Conservation (phyloP, 2,329 filamentous ascomycete species). For the Endothia cerciana region DNA sequence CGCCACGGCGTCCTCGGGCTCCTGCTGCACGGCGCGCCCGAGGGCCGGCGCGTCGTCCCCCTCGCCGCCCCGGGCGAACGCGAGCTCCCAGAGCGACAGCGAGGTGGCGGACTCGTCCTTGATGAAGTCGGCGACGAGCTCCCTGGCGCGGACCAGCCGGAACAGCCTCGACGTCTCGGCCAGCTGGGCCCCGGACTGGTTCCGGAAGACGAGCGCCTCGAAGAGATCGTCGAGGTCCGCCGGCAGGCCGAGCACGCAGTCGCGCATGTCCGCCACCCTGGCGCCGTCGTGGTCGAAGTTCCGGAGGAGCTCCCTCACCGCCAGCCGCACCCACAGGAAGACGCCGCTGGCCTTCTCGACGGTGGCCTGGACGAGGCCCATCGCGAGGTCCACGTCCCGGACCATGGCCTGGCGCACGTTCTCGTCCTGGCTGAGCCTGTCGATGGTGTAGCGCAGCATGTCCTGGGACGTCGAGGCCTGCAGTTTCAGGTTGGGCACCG, state of each 20-base stretch:
- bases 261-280: constrained; percentile 20
- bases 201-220: constrained; percentile 37
- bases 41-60: constrained; percentile 32
- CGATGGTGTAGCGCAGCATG: constrained; percentile 32
- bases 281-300: constrained; percentile 21
- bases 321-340: constrained; percentile 37
- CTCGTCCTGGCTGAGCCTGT: constrained; percentile 27
- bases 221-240: constrained; percentile 38
- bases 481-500: constrained; percentile 32
- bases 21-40: constrained; percentile 32
- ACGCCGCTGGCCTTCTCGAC: constrained; percentile 33
- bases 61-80: constrained; percentile 34
- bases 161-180: constrained; percentile 36
- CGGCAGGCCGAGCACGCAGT: constrained; percentile 31
- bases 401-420: constrained; percentile 29
- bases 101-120: constrained; percentile 38
- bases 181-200: constrained; percentile 32
- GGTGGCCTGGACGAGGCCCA: constrained; percentile 22
- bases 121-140: constrained; percentile 39
- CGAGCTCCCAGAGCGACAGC: constrained; percentile 41
- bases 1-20: constrained; percentile 28
- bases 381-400: constrained; percentile 12
- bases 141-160: constrained; percentile 38
- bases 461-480: constrained; percentile 34
- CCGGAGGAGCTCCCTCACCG: constrained; percentile 36